Conservation (phyloP, 371 early-diverging fungal genomes). For the Mortierella sp. region DNA sequence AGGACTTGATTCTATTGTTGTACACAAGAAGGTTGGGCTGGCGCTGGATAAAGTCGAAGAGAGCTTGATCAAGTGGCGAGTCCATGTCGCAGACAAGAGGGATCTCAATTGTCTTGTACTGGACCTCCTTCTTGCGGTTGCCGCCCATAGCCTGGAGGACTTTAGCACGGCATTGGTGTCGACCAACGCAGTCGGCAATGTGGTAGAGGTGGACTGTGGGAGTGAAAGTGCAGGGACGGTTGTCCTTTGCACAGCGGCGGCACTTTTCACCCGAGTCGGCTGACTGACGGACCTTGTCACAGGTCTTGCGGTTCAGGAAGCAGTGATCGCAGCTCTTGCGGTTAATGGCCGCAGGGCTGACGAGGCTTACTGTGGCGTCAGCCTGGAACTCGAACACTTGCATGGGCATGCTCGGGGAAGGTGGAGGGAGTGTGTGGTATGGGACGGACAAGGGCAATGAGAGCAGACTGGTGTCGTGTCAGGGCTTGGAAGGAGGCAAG, state of each 20-base stretch:
- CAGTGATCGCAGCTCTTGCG: slow-evolving; percentile 53
- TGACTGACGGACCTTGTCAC: slow-evolving; percentile 50
- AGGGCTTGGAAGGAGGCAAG: neutral
- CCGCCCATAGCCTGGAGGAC: slow-evolving; percentile 54
- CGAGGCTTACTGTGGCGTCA: slow-evolving; percentile 42
- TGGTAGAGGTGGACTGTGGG: slow-evolving; percentile 53
- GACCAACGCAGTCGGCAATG: slow-evolving; percentile 54
- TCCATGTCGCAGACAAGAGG: slow-evolving; percentile 51
- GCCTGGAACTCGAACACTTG: slow-evolving; percentile 53
- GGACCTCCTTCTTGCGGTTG: slow-evolving; percentile 42
- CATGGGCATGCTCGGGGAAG: slow-evolving; percentile 24
- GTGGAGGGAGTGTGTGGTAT: neutral
- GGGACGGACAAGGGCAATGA: neutral
- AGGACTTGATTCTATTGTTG: slow-evolving; percentile 52
- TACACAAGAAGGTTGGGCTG: slow-evolving; percentile 49
- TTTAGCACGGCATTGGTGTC: slow-evolving; percentile 52
- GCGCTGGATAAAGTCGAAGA: slow-evolving; percentile 47
- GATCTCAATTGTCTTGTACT: slow-evolving; percentile 50
- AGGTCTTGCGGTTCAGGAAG: slow-evolving; percentile 52
- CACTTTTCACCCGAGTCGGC: slow-evolving; percentile 51
- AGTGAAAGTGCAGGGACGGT: slow-evolving; percentile 51
- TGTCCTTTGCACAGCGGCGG: slow-evolving; percentile 51
- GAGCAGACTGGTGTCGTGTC: neutral
- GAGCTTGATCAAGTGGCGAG: slow-evolving; percentile 24
- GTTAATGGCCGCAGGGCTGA: slow-evolving; percentile 49